These are phyloP conservation scores for Colletotrichum paranaense DNA, from an alignment of 2,329 filamentous ascomycete species.

Conservation along the genomic window DNA sequence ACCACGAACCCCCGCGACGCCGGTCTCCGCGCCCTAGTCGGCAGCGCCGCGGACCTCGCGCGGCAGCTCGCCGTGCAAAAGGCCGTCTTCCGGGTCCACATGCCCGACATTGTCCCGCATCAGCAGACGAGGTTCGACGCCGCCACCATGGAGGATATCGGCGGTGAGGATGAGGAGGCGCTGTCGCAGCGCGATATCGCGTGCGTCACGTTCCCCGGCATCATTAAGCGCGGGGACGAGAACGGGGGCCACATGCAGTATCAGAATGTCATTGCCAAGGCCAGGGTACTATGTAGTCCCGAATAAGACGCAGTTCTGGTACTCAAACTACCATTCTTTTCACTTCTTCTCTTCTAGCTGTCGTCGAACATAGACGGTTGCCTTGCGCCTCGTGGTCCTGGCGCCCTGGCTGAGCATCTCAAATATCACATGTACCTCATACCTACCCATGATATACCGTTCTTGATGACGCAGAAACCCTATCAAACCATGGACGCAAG, in stretches of 20 bases:
- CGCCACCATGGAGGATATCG: constrained; percentile 73
- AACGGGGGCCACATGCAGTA: constrained; percentile 70
- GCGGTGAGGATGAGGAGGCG: constrained; percentile 69
- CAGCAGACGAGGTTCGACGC: constrained; percentile 67
- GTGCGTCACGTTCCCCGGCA: constrained; percentile 73
- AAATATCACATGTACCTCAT: neutral
- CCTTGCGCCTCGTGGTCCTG: neutral
- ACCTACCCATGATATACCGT: too few species aligned
- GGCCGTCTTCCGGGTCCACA: constrained; percentile 65
- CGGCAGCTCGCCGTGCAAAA: constrained; percentile 68
- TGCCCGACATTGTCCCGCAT: constrained; percentile 65
- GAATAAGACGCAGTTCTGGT: constrained; percentile 46
- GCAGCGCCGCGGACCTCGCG: constrained; percentile 65
- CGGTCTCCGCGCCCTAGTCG: constrained; percentile 63
- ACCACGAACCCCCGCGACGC: constrained; percentile 53
- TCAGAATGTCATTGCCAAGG: constrained; percentile 73
- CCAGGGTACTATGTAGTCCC: constrained; percentile 70
- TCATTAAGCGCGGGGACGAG: constrained; percentile 74
- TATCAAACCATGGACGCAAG: neutral
- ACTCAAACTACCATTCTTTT: neutral
- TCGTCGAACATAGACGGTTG: neutral
- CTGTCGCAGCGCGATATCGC: constrained; percentile 64
- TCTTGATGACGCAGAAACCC: neutral
- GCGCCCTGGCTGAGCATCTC: too few species aligned
- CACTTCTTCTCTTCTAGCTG: neutral